Percentiles rank a stretch among this genome's conserved stretches.
Evolutionary conservation across 257 asterid genomes (phyloP).

Genomic region (Coffea canephora): DNA sequence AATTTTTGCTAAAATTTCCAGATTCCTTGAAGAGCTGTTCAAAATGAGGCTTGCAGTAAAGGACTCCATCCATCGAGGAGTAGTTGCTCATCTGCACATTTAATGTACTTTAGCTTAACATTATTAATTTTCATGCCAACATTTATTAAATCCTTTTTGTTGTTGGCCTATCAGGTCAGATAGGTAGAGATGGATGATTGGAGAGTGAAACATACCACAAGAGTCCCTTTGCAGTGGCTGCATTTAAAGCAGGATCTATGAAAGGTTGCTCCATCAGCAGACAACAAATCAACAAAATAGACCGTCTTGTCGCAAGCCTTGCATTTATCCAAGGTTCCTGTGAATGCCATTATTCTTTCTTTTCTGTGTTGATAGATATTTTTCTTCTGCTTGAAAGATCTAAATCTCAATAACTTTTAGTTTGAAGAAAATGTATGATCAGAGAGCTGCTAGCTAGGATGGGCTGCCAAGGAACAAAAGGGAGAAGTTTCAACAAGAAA

Average conservation of each 20-base stretch:
- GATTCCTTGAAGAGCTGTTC: constrained; percentile 56
- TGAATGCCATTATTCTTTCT: constrained; percentile 33
- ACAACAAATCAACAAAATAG: constrained; percentile 43
- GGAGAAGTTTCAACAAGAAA: constrained; percentile 5
- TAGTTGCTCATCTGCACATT: constrained; percentile 49
- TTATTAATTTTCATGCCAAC: neutral
- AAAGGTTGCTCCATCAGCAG: constrained; percentile 43
- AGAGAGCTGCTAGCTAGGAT: neutral
- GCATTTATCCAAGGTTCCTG: constrained; percentile 54
- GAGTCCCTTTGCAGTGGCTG: constrained; percentile 54
- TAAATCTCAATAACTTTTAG: constrained; percentile 9
- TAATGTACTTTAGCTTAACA: neutral
- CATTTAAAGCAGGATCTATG: constrained; percentile 50
- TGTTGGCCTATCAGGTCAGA: too few species aligned
- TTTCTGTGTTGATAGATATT: neutral
- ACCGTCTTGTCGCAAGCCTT: constrained; percentile 53
- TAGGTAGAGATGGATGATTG: neutral
- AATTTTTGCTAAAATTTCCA: constrained; percentile 56
- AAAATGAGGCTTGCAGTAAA: constrained; percentile 55
- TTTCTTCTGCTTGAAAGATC: neutral
- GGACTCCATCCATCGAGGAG: constrained; percentile 59
- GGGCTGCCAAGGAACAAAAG: constrained; percentile 8
- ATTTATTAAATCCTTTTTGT: too few species aligned
- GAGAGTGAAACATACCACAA: constrained; percentile 29
- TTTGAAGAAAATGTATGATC: neutral